Base-by-base conservation (phyloP, 2,329 filamentous ascomycete genomes). In the Calonectria pteridis region DNA sequence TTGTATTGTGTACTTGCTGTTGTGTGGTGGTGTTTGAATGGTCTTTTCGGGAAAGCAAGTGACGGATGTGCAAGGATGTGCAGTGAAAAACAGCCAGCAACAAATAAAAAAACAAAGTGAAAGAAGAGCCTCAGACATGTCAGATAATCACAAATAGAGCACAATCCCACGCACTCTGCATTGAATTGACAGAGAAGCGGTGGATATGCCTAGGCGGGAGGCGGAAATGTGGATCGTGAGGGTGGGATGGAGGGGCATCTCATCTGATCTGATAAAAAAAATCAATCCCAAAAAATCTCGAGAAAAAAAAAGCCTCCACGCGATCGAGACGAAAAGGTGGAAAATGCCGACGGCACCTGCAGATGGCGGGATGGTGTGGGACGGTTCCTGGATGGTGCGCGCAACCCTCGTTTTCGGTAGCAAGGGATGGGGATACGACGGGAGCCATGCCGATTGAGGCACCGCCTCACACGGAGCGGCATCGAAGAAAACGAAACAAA, bases 311-410 rank as follows among this genome's bases (percentile, higher is more conserved):
- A 59, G 71, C 50, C 40, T 73, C 66, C 59, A 65, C 40, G 66
- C 66, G 49, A 46, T 51, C 43, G 51, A 62, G 40, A 62, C 58
- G 18, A 50, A 50, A 51, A 64, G 53, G 53, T 72, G 69, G 55
- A 69, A 59, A 67, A 69, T 63, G 67, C 72, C 63, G 73, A 73
- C 59, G 51, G 67, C 64, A 78, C 49, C 74, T 70, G 67, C 55
- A 65, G 43, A 13, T 50, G 37, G 58, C 50, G 29, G 51, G 71
- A 69, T 53, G 62, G 73, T 71, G 62, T 75, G 76, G 72, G 72
- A 76, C 71, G 37, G 72, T 73, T 50, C 55, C 58, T 76, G 68
- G 66, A 43, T 71, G 70, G 66, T 64, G 20, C 46, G 28, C 55
- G 29, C 67, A 65, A 74, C 51, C 66, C 66, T 68, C 40, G 66